phyloP scores from a whole-genome alignment of 2,329 filamentous ascomycete genomes.

The Hypomyces rosellus region DNA sequence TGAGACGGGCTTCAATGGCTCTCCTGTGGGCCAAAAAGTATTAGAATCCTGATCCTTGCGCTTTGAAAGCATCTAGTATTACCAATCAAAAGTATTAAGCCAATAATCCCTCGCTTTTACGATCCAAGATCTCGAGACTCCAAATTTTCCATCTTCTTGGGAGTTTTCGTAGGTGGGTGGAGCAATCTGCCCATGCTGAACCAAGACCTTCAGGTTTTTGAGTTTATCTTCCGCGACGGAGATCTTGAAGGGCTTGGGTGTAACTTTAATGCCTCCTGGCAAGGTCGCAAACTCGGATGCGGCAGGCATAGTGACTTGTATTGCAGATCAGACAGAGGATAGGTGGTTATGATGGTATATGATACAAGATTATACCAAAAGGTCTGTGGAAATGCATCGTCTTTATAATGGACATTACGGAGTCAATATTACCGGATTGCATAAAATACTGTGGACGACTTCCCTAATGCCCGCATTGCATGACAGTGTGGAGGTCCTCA shows the following conservation, averaged over 20 bases:
- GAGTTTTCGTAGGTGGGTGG: slow-evolving; percentile 6
- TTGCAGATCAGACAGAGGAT: too few relatives aligned
- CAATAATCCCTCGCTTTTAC: slow-evolving; percentile 33
- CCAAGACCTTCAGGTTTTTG: neutral
- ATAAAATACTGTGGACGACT: too few relatives aligned
- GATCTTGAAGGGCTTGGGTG: slow-evolving; percentile 3
- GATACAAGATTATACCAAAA: too few relatives aligned
- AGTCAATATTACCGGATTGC: too few relatives aligned
- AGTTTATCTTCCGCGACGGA: slow-evolving; percentile 2
- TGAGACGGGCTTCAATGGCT: slow-evolving; percentile 30
- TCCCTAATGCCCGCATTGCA: too few relatives aligned
- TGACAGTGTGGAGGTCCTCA: too few relatives aligned
- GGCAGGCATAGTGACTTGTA: too few relatives aligned
- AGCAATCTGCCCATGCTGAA: slow-evolving; percentile 1
- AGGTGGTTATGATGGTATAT: too few relatives aligned
- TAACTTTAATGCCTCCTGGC: neutral
- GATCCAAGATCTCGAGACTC: slow-evolving; percentile 42
- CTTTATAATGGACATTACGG: too few relatives aligned
- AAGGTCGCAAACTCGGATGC: neutral
- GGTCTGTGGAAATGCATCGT: too few relatives aligned
- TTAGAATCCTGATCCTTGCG: neutral
- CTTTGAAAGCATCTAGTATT: neutral
- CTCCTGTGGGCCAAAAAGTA: slow-evolving; percentile 16
- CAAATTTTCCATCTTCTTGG: slow-evolving; percentile 19
- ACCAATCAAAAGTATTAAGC: slow-evolving; percentile 40